These are phyloP conservation scores for Mycena rosella DNA, from an alignment of 768 basidiomycete species.

Conservation along the genomic window DNA sequence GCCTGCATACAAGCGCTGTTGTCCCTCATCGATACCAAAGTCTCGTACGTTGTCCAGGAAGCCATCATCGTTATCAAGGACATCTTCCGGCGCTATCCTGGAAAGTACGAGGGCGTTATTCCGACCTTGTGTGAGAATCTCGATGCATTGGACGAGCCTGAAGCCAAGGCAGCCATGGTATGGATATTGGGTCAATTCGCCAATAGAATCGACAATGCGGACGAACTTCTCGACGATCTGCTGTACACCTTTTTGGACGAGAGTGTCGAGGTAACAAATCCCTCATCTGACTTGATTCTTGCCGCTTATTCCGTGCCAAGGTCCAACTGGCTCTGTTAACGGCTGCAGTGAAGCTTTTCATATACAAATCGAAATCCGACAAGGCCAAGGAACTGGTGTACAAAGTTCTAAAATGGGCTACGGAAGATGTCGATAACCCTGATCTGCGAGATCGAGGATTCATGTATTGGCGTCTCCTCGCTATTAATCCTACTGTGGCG, in stretches of 20 bases:
- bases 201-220: slow-evolving; percentile 94
- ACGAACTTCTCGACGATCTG: slow-evolving; percentile 94
- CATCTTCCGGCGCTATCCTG: slow-evolving; percentile 97
- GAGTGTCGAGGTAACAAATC: slow-evolving; percentile 84
- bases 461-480: slow-evolving; percentile 99
- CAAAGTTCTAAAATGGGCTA: slow-evolving; percentile 96
- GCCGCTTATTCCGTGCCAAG: slow-evolving; percentile 52
- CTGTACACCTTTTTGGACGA: slow-evolving; percentile 92
- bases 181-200: slow-evolving; percentile 99
- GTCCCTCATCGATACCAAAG: slow-evolving; percentile 90
- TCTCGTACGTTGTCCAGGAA: slow-evolving; percentile 97
- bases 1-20: slow-evolving; percentile 90
- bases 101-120: slow-evolving; percentile 96
- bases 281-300: background rate
- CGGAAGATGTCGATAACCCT: slow-evolving; percentile 98
- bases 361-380: slow-evolving; percentile 87
- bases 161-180: slow-evolving; percentile 96
- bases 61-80: slow-evolving; percentile 98
- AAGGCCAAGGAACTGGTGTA: slow-evolving; percentile 91
- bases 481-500: slow-evolving; percentile 90
- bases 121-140: slow-evolving; percentile 93
- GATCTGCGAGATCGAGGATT: slow-evolving; percentile 97
- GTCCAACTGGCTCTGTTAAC: slow-evolving; percentile 96
- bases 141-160: slow-evolving; percentile 93
- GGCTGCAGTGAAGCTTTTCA: slow-evolving; percentile 95